Percentiles rank a stretch among this genome's conserved stretches.
phyloP scores from a whole-genome alignment of 768 basidiomycete genomes.

The Lyophyllum atratum region DNA sequence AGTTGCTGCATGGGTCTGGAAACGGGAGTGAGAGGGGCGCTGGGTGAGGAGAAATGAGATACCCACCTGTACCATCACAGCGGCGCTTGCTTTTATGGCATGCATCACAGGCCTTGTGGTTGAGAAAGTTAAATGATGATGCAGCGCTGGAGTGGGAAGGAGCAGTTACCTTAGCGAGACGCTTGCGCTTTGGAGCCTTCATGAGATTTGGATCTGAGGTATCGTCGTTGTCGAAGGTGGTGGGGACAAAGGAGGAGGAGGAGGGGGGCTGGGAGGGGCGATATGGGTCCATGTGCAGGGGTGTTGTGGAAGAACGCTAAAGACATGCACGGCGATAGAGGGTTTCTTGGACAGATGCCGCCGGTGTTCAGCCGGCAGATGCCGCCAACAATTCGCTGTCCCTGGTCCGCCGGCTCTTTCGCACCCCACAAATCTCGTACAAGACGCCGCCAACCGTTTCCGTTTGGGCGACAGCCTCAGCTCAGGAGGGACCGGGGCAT shows the following conservation, averaged over 20 bases:
- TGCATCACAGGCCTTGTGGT: constrained; percentile 68
- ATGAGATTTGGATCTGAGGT: constrained; percentile 35
- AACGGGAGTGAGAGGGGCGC: constrained; percentile 15
- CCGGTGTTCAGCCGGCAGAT: constrained; percentile 27
- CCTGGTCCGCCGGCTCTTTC: constrained; percentile 24
- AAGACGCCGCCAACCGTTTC: background rate
- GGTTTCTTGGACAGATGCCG: constrained; percentile 27
- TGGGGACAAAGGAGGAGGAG: constrained; percentile 22
- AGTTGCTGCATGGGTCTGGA: constrained; percentile 80
- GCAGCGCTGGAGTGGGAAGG: background rate
- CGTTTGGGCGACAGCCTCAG: background rate
- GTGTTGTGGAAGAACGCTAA: constrained; percentile 19
- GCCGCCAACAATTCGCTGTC: constrained; percentile 10
- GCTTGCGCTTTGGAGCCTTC: constrained; percentile 55
- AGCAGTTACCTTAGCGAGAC: constrained; percentile 49
- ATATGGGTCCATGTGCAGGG: constrained; percentile 38
- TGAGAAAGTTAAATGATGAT: constrained; percentile 13
- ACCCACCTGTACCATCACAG: constrained; percentile 78
- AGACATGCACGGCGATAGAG: constrained; percentile 26
- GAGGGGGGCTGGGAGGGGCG: constrained; percentile 24
- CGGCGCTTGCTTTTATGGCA: constrained; percentile 86
- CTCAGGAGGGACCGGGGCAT: no score
- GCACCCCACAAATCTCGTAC: background rate
- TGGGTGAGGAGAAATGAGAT: constrained; percentile 9
- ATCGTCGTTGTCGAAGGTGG: constrained; percentile 29